Conservation (phyloP, 2,329 filamentous ascomycete species). For the Botrytis aclada region DNA sequence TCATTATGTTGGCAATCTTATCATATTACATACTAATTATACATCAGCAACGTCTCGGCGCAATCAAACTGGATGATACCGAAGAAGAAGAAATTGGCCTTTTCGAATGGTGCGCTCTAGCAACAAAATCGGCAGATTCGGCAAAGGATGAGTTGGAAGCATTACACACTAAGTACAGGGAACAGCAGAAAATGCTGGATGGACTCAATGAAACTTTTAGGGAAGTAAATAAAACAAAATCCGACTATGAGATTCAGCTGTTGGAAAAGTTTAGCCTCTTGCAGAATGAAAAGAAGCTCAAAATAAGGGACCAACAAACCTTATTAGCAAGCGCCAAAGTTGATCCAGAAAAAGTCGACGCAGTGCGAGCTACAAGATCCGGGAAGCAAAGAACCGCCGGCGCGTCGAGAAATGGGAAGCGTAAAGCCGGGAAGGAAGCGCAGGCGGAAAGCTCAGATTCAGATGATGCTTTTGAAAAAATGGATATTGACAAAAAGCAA, state of each 20-base stretch:
- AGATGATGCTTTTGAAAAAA: slow-evolving; percentile 49
- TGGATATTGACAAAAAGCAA: slow-evolving; percentile 47
- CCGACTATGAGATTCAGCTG: slow-evolving; percentile 62
- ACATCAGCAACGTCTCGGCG: slow-evolving; percentile 64
- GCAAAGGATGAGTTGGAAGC: slow-evolving; percentile 23
- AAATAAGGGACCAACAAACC: slow-evolving; percentile 70
- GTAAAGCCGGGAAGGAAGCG: slow-evolving; percentile 43
- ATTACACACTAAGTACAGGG: slow-evolving; percentile 42
- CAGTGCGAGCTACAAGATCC: slow-evolving; percentile 21
- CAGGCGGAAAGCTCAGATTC: slow-evolving; percentile 38
- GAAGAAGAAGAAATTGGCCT: slow-evolving; percentile 57
- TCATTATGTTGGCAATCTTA: background rate
- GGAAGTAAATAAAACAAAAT: slow-evolving; percentile 63
- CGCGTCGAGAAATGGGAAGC: slow-evolving; percentile 47
- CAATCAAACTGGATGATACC: slow-evolving; percentile 54
- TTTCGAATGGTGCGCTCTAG: slow-evolving; percentile 67
- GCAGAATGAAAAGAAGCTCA: slow-evolving; percentile 76
- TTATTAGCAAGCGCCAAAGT: slow-evolving; percentile 44
- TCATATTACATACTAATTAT: slow-evolving; percentile 23
- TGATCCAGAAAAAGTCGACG: slow-evolving; percentile 28
- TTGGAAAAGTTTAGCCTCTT: slow-evolving; percentile 68
- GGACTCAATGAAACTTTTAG: slow-evolving; percentile 62
- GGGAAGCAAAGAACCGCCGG: slow-evolving; percentile 22
- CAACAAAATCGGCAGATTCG: slow-evolving; percentile 42
- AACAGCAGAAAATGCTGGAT: slow-evolving; percentile 54